A percentile compares a stretch with the other conserved stretches of the same genome.
These are phyloP conservation scores for Populus tremula DNA, from an alignment of 345 rosid genomes.

Conservation along the genomic window DNA sequence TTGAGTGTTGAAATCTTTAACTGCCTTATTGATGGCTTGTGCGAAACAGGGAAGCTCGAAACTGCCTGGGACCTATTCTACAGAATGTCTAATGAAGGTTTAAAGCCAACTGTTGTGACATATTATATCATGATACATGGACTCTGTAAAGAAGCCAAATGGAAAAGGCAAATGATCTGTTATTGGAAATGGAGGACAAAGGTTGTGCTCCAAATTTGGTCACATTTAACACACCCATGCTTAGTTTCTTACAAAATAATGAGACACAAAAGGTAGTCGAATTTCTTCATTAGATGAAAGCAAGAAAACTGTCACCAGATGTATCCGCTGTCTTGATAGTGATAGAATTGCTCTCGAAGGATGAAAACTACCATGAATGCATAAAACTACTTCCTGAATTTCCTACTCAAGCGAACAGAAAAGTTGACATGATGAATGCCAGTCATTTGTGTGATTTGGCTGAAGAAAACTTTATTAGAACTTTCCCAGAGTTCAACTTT, in stretches of 20 bases:
- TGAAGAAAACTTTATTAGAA: not conserved
- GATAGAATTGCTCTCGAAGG: constrained; percentile 23
- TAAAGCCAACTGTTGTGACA: constrained; percentile 25
- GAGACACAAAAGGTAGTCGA: constrained; percentile 14
- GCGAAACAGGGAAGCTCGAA: constrained; percentile 16
- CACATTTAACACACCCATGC: constrained; percentile 21
- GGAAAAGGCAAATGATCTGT: constrained; percentile 20
- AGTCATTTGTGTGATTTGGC: not conserved
- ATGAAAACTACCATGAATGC: constrained; percentile 21
- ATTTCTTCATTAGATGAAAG: constrained; percentile 36
- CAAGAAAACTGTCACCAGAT: constrained; percentile 29
- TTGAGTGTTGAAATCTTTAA: constrained; percentile 13
- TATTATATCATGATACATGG: constrained; percentile 26
- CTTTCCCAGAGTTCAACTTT: not conserved
- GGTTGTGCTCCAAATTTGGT: constrained; percentile 24
- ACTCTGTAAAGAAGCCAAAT: constrained; percentile 16
- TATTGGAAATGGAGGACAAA: constrained; percentile 27
- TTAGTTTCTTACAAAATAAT: constrained; percentile 15
- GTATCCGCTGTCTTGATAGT: constrained; percentile 20
- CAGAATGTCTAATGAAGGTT: constrained; percentile 13
- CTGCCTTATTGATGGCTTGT: constrained; percentile 29
- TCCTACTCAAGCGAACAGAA: constrained; percentile 1
- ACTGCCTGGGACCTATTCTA: constrained; percentile 16
- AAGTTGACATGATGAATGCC: not conserved
- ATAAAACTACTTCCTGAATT: constrained; percentile 34